Conservation (phyloP, 768 basidiomycete species). For the Kwoniella europaea region DNA sequence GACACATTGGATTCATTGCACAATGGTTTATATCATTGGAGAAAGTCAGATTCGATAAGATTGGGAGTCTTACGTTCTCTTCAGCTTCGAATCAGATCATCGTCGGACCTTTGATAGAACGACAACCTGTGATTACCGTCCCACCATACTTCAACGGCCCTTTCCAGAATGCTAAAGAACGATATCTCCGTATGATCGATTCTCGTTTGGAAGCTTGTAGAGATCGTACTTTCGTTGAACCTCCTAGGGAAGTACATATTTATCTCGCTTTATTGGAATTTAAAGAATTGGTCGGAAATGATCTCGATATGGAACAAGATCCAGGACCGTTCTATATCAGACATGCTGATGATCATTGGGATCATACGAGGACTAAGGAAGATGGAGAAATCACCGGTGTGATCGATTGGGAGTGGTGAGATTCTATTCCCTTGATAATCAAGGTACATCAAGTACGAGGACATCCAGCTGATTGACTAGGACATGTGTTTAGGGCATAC, state of each 20-base stretch:
- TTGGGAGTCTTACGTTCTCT: conserved; percentile 5
- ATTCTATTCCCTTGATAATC: background rate
- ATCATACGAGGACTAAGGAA: conserved; percentile 13
- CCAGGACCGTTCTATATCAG: conserved; percentile 18
- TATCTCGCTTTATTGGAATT: conserved; percentile 4
- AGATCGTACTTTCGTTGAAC: background rate
- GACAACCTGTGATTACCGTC: background rate
- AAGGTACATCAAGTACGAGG: too few relatives aligned
- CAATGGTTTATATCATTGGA: conserved; percentile 1
- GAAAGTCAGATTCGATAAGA: background rate
- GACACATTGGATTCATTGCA: background rate
- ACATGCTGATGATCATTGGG: conserved; percentile 26
- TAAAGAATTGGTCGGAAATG: background rate
- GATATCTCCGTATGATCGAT: conserved; percentile 7
- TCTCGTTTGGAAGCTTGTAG: background rate
- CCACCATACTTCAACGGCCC: conserved; percentile 21
- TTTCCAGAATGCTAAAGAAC: conserved; percentile 6
- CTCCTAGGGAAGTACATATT: background rate
- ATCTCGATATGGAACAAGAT: background rate
- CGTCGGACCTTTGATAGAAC: conserved; percentile 7
- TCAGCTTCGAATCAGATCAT: background rate
- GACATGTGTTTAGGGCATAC: conserved; percentile 1
- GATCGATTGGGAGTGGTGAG: conserved; percentile 36
- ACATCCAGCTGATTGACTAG: too few relatives aligned
- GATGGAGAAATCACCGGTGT: conserved; percentile 5